Evolutionary conservation across 257 asterid genomes (phyloP).

Genomic region (Verbena officinalis): DNA sequence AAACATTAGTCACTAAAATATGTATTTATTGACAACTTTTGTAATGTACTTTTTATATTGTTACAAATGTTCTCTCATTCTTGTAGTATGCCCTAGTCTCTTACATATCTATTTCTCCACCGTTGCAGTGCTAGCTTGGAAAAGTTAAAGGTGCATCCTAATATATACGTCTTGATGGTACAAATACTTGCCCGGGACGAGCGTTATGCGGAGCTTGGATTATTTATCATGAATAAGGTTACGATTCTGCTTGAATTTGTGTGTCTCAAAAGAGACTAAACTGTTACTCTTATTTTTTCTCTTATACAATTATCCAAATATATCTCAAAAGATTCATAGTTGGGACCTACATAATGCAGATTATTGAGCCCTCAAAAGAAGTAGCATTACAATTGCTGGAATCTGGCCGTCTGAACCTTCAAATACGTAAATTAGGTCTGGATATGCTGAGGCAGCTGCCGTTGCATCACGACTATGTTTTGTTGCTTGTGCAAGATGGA

Average conservation of each 20-base stretch:
- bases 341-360: conserved; percentile 50
- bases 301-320: not conserved
- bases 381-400: conserved; percentile 88
- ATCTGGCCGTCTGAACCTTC: conserved; percentile 71
- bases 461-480: conserved; percentile 78
- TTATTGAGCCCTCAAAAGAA: conserved; percentile 91
- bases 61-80: no score
- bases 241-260: conserved; percentile 15
- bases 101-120: conserved; percentile 21
- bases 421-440: conserved; percentile 77
- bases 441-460: conserved; percentile 83
- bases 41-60: no score
- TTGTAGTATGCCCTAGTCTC: conserved; percentile 9
- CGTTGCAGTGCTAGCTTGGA: conserved; percentile 73
- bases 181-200: conserved; percentile 88
- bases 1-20: no score
- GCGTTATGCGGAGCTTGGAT: conserved; percentile 73
- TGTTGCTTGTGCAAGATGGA: conserved; percentile 89
- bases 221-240: conserved; percentile 81
- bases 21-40: no score
- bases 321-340: conserved; percentile 19
- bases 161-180: conserved; percentile 68
- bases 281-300: no score
- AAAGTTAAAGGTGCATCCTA: conserved; percentile 71
- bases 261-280: conserved; percentile 14